phyloP scores from a whole-genome alignment of 2,329 filamentous ascomycete genomes.

The Neodidymelliopsis sp. region DNA sequence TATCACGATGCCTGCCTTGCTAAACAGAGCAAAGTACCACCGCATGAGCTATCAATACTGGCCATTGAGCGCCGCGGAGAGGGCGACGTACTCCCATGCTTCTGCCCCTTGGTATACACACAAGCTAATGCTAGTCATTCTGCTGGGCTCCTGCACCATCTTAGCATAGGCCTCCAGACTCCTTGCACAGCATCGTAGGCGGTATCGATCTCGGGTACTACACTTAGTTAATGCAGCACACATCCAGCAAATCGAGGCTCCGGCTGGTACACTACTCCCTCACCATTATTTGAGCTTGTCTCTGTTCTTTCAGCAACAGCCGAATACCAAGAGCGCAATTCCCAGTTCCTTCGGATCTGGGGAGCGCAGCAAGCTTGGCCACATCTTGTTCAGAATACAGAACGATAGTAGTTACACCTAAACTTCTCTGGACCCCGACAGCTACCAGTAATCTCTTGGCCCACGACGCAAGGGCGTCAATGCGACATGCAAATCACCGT shows the following conservation, averaged over 20 bases:
- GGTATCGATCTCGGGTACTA: background rate
- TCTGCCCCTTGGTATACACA: background rate
- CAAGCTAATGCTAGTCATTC: slow-evolving; percentile 7
- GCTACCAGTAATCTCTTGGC: too few species aligned
- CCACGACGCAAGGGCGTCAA: too few species aligned
- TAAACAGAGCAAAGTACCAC: background rate
- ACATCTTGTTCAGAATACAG: too few species aligned
- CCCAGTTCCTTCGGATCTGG: background rate
- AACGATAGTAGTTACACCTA: too few species aligned
- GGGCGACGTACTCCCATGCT: background rate
- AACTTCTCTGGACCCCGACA: too few species aligned
- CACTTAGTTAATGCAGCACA: background rate
- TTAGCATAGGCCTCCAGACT: background rate
- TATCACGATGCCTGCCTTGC: background rate
- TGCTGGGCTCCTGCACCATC: slow-evolving; percentile 1
- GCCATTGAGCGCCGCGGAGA: background rate
- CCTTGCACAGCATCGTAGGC: background rate
- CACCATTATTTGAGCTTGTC: too few species aligned
- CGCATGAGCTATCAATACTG: background rate
- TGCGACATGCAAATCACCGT: too few species aligned
- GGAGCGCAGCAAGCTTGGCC: too few species aligned
- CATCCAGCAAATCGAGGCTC: background rate
- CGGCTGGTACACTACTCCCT: background rate
- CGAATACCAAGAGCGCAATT: background rate
- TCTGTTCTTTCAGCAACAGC: too few species aligned